These are phyloP conservation scores for Phytophthora constricta DNA, from an alignment of 352 stramenopile genomes.

Conservation along the genomic window DNA sequence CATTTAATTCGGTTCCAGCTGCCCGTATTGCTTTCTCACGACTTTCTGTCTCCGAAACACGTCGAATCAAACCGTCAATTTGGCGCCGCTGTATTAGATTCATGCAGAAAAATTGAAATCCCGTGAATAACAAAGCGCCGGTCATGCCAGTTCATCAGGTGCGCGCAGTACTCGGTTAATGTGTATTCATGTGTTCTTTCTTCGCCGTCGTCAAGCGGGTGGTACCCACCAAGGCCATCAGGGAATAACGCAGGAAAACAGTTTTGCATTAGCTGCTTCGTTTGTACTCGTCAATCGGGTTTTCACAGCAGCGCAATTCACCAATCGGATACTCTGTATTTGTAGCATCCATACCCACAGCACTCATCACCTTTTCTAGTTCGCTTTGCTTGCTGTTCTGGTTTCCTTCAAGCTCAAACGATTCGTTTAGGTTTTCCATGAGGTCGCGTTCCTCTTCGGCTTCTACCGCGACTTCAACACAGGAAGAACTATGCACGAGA, in stretches of 20 bases:
- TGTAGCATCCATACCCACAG: no score
- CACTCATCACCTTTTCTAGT: background rate
- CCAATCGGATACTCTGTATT: background rate
- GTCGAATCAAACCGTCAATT: no score
- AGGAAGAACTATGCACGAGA: background rate
- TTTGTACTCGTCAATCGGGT: background rate
- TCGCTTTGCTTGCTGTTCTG: background rate
- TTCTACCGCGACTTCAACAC: background rate
- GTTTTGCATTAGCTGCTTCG: background rate
- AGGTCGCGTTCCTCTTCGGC: background rate
- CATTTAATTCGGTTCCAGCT: no score
- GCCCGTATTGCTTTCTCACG: no score
- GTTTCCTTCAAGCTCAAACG: background rate
- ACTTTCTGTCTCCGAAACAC: no score
- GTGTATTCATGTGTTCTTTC: background rate
- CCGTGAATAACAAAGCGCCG: no score
- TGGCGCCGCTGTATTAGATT: no score
- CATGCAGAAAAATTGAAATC: no score
- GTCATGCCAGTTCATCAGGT: constrained; percentile 12
- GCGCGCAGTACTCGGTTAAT: background rate
- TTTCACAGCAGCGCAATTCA: background rate
- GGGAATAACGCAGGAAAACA: background rate
- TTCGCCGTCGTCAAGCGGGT: background rate
- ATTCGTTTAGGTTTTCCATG: background rate
- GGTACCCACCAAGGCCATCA: no score